Evolutionary conservation across 78 protist genomes (phyloP).

Genomic region (Isochrysis galbana): DNA sequence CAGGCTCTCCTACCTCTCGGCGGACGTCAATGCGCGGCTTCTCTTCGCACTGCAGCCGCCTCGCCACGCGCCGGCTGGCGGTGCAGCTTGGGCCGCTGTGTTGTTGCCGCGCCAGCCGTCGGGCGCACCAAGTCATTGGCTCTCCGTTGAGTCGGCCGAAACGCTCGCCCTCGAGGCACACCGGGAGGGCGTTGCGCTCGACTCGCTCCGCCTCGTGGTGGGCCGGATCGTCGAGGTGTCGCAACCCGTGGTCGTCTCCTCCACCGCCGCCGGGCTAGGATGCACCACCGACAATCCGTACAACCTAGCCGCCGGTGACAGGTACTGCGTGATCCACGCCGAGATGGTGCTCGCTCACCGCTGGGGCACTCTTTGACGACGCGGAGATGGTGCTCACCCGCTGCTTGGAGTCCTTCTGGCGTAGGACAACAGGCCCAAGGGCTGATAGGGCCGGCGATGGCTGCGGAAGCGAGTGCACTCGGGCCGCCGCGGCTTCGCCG

Average conservation of each 20-base stretch:
- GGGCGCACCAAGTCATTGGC: background rate
- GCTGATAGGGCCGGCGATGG: no score
- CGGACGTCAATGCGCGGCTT: background rate
- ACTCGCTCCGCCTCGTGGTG: background rate
- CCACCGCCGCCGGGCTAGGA: background rate
- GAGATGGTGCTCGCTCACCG: background rate
- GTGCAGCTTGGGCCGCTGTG: background rate
- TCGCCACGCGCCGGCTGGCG: background rate
- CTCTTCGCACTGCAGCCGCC: background rate
- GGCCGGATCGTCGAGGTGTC: background rate
- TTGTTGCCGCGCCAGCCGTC: background rate
- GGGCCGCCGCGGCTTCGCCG: no score
- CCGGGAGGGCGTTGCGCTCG: background rate
- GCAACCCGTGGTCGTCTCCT: background rate
- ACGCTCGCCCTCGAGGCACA: background rate
- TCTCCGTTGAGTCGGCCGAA: background rate
- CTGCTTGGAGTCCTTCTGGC: no score
- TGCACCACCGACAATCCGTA: background rate
- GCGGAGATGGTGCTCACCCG: background rate
- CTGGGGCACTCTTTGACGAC: background rate
- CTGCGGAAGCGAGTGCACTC: no score
- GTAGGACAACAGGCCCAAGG: no score
- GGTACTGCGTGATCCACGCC: background rate
- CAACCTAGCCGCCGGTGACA: background rate
- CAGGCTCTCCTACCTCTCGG: background rate